Conservation (phyloP, 441 rosid species). For the Euphorbia schlechtendalii region DNA sequence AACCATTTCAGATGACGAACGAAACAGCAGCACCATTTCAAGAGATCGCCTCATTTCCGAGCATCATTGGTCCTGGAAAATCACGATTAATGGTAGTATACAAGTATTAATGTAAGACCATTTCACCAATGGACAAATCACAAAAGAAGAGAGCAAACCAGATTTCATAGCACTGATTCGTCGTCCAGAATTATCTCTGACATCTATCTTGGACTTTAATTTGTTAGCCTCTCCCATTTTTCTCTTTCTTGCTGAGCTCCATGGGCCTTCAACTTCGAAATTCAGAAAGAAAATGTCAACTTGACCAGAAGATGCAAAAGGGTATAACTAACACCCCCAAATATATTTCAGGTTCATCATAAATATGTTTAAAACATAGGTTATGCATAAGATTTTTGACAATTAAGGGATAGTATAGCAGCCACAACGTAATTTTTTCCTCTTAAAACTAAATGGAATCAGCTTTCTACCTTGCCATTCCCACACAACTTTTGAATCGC, state of each 20-base stretch:
- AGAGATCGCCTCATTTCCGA: constrained; percentile 11
- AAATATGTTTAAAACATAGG: too few relatives aligned
- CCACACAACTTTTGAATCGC: constrained; percentile 93
- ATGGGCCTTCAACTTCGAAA: constrained; percentile 58
- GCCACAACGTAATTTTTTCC: not conserved
- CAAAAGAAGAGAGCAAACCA: constrained; percentile 21
- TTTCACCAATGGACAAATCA: too few relatives aligned
- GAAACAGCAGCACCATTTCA: not conserved
- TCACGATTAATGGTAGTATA: constrained; percentile 8
- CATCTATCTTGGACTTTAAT: constrained; percentile 21
- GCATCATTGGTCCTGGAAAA: constrained; percentile 28
- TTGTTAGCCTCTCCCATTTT: too few relatives aligned
- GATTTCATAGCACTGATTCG: constrained; percentile 16
- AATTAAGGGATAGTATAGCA: not conserved
- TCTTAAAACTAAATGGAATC: not conserved
- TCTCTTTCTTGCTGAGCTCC: constrained; percentile 41
- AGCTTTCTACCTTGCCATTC: constrained; percentile 83
- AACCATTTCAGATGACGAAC: too few relatives aligned
- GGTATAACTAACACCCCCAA: not conserved
- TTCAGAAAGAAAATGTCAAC: constrained; percentile 9
- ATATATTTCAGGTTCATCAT: not conserved
- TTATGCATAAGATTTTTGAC: too few relatives aligned
- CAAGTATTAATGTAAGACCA: not conserved
- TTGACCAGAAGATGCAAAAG: not conserved
- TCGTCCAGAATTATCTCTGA: constrained; percentile 14